Conservation (phyloP, 75 land plant genomes). For the Selaginella moellendorffii region DNA sequence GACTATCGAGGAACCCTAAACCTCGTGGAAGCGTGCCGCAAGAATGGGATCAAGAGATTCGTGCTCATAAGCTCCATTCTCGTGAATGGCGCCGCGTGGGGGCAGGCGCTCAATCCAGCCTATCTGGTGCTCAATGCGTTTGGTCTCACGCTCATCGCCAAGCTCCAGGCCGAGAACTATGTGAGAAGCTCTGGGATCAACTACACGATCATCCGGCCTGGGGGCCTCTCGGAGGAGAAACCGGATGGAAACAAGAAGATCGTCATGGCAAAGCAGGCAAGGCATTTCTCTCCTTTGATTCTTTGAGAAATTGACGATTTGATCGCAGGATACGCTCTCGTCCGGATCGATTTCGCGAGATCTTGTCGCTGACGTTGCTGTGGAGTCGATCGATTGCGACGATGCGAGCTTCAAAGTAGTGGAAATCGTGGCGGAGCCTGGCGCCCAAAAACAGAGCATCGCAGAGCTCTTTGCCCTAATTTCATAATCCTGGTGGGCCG, state of each 20-base stretch:
- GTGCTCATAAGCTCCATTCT: slow-evolving; percentile 76
- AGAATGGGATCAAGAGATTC: slow-evolving; percentile 41
- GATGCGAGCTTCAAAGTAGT: slow-evolving; percentile 79
- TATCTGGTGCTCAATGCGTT: slow-evolving; percentile 67
- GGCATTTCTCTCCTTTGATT: not conserved
- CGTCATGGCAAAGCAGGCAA: slow-evolving; percentile 64
- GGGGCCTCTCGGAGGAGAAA: slow-evolving; percentile 67
- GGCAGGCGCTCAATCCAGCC: slow-evolving; percentile 82
- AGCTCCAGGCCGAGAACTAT: slow-evolving; percentile 83
- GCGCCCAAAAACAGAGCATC: slow-evolving; percentile 45
- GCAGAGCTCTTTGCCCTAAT: slow-evolving; percentile 58
- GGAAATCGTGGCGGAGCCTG: slow-evolving; percentile 49
- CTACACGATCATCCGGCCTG: slow-evolving; percentile 88
- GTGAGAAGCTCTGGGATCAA: slow-evolving; percentile 75
- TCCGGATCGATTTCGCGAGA: slow-evolving; percentile 83
- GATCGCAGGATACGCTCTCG: slow-evolving; percentile 55
- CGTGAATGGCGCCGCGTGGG: slow-evolving; percentile 88
- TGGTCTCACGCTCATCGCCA: slow-evolving; percentile 78
- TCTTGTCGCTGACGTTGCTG: slow-evolving; percentile 72
- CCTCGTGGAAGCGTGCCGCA: slow-evolving; percentile 77
- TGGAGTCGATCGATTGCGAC: slow-evolving; percentile 52
- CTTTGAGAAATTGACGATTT: not conserved
- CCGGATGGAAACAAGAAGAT: slow-evolving; percentile 68
- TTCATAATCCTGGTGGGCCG: too few relatives aligned
- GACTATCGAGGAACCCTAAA: slow-evolving; percentile 83